Evolutionary conservation across 2,329 filamentous ascomycete species (phyloP).

Genomic region (Scytalidium sp.): DNA sequence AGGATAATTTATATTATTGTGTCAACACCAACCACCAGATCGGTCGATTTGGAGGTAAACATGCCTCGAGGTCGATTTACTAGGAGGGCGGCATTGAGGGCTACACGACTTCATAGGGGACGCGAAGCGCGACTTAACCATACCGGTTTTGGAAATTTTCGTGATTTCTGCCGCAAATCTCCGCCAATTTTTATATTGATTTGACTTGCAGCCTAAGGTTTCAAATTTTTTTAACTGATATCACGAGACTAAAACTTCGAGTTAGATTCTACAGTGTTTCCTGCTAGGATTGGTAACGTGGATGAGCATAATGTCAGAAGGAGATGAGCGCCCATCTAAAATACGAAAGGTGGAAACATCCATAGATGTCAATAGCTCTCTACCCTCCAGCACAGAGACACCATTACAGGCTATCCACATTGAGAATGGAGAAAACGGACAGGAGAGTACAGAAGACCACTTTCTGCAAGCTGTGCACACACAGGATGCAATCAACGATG

Average conservation of each 20-base stretch:
- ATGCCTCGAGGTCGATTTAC: not conserved
- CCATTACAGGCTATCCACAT: not conserved
- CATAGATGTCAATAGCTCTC: not conserved
- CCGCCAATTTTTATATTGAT: not conserved
- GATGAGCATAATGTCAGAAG: constrained; percentile 20
- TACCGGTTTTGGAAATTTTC: not conserved
- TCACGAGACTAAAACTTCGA: not conserved
- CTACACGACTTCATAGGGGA: not conserved
- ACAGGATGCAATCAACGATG: constrained; percentile 2
- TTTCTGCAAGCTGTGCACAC: too few relatives aligned
- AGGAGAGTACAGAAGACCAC: not conserved
- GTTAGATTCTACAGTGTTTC: not conserved
- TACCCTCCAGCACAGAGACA: not conserved
- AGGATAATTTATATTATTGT: not conserved
- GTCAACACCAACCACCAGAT: not conserved
- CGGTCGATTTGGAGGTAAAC: too few relatives aligned
- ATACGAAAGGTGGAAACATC: constrained; percentile 20
- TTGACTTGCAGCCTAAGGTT: not conserved
- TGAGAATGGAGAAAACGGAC: constrained; percentile 5
- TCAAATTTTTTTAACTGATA: not conserved
- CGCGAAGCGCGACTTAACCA: not conserved
- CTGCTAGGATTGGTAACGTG: not conserved
- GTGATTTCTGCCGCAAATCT: not conserved
- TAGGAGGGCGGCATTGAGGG: not conserved
- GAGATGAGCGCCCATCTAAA: constrained; percentile 25